Evolutionary conservation across 2,329 filamentous ascomycete species (phyloP), one percentile per base, ranked within the genome.

Genomic region (Alternaria arborescens): DNA sequence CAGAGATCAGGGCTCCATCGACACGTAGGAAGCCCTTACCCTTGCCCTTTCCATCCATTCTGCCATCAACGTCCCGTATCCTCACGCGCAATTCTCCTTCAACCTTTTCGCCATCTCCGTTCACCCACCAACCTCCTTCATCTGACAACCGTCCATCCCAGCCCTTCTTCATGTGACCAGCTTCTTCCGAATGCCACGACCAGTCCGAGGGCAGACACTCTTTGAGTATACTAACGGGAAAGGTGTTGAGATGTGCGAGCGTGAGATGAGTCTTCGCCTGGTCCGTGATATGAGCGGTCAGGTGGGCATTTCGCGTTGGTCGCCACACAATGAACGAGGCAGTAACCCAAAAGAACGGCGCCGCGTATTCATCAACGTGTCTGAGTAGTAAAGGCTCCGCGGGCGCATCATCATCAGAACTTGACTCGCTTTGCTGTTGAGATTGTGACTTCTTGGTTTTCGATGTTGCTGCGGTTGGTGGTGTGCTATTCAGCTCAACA

Each of bases 181-280:
- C 64, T 18, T 60, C 63, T 59, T 79, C 43, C 3, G 55, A 73
- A 53, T 81, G 75, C 90, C 93, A 98, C 62, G 83, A 88, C 95
- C 94, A 99, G 24, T 86, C 85, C 14, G 82, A 78, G 0, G 95
- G 95, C 16, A 99, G 82, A 36, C 92, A 85, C 62, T 87, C 87
- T 22, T 89, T 85, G 71, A 94, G 91, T 61, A 99, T 91, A 43
- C 90, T 92, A 1, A 94, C 92, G 69, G 95, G 97, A 84, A 98
- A 98, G 67, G 93, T 88, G 77, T 94, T 94, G 80, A 93, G 94
- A 77, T 93, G 95, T 11, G 96, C 88, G 3, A 97, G 86, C 20
- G 94, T 94, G 7, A 99, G 85, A 74, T 97, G 93, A 7, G 92
- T 93, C 69, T 95, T 92, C 48, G 91, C 94, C 75, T 97, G 92